phyloP scores from a whole-genome alignment of 163 green algal species.

The Volvox carteri region DNA sequence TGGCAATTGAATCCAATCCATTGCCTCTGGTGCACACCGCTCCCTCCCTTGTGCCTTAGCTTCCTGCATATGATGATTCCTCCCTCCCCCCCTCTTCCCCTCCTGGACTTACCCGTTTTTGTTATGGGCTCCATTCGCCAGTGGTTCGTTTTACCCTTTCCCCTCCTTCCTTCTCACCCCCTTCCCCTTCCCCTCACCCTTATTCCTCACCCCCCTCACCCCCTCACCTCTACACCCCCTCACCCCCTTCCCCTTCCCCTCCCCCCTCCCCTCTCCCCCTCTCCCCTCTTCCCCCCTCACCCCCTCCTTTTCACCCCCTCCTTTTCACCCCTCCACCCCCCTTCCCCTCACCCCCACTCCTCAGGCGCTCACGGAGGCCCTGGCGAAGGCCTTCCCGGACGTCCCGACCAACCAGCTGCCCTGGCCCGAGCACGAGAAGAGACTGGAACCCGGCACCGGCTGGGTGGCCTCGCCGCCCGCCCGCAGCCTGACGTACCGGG shows the following conservation, averaged over 20 bases:
- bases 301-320: not conserved
- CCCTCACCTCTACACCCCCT: no score
- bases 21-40: no score
- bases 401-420: slow-evolving; percentile 49
- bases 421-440: slow-evolving; percentile 65
- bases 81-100: no score
- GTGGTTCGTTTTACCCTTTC: no score
- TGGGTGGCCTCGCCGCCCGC: slow-evolving; percentile 55
- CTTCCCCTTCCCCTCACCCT: no score
- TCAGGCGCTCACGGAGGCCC: slow-evolving; percentile 62
- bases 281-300: not conserved
- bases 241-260: not conserved
- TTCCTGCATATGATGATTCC: no score
- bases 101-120: no score
- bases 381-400: slow-evolving; percentile 66
- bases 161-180: no score
- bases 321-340: not conserved
- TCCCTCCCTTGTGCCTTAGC: no score
- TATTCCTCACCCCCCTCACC: no score
- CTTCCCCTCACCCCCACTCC: not conserved
- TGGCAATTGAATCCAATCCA: no score
- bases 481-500: slow-evolving; percentile 44
- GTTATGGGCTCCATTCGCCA: no score
- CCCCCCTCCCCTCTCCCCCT: not conserved
- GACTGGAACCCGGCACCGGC: slow-evolving; percentile 51